Evolutionary conservation across 345 rosid species (phyloP), one percentile per base, ranked within the genome.

Genomic region (Zanthoxylum bungeanum): DNA sequence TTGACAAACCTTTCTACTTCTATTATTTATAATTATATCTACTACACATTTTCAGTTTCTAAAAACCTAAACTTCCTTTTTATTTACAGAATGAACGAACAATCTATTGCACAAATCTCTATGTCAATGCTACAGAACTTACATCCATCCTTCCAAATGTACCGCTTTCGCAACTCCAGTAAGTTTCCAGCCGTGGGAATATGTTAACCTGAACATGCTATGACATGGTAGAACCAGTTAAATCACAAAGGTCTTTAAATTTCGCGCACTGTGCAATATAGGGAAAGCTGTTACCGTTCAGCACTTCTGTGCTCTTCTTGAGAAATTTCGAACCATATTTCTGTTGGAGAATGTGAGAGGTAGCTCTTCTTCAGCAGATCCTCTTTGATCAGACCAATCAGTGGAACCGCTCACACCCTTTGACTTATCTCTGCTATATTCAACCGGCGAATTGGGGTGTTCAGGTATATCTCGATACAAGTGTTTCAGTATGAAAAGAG

Each of bases 401-500:
- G 72, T 74, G 69, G 73, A 61, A 9, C 71, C 52, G 28, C 73
- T 78, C 62, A 66, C 79, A 28, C 57, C 70, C 40, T 83, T 82
- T 25, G 88, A 25, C 64, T 75, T 80, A 67, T 50, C 66, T 61
- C 61, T 80, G 0, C 52, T 25, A 28, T 80, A 76, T 56, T 80
- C 86, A 36, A 22, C 37, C 27, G 76, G 66, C 3, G 77, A 81
- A 79, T 57, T 65, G 11, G 83, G 82, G 47, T 85, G 90, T 60
- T 92, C 92, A 36, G 86, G 89, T 71, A 92, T 89, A 50, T 86
- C 89, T 19, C 87, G 81, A 71, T 90, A 89, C 73, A 95, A 75
- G 84, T 95, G 95, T 76, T 87, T 90, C 77, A 95, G 78, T 68
- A 95, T 89, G 84, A 92, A 95, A 27, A 95, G 93, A 28, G 98